Evolutionary conservation across 768 basidiomycete genomes (phyloP), one percentile per base, ranked within the genome.

Genomic region (Amanita exitialis): DNA sequence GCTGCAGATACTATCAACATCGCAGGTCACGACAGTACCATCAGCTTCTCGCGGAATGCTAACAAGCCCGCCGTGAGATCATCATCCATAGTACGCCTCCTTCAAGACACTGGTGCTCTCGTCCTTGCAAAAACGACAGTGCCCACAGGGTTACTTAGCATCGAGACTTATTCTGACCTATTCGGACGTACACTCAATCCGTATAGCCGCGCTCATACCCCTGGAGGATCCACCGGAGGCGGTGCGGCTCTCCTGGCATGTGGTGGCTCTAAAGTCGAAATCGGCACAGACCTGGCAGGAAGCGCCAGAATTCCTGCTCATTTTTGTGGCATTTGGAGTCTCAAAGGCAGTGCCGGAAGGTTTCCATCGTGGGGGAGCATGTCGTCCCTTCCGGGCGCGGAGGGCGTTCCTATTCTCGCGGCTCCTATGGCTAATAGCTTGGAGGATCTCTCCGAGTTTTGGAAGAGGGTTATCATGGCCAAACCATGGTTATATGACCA

Each of bases 261-360:
- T 44, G 79, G 82, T 1, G 83, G 83, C 8, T 74, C 75, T 35
- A 77, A 79, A 57, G 72, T 86, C 18, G 85, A 85, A 35, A 73
- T 88, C 34, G 86, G 85, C 1, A 79, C 84, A 3, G 86, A 89
- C 57, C 67, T 88, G 25, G 86, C 78, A 2, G 88, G 87, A 8
- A 83, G 81, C 48, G 77, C 87, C 35, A 75, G 87, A 46, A 76
- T 78, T 23, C 87, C 87, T 3, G 78, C 86, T 12, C 81, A 86
- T 55, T 86, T 80, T 56, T 84, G 83, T 54, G 87, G 85, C 1
- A 65, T 83, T 1, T 86, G 78, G 69, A 71, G 78, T 39, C 69
- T 86, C 57, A 83, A 81, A 59, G 71, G 77, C 8, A 82, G 80
- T 57, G 65, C 67, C 50, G 72, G 78, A 37, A 69, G 84, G 49